These are phyloP conservation scores for Vitis cinerea DNA, from an alignment of 164 flowering plant species.

Conservation along the genomic window DNA sequence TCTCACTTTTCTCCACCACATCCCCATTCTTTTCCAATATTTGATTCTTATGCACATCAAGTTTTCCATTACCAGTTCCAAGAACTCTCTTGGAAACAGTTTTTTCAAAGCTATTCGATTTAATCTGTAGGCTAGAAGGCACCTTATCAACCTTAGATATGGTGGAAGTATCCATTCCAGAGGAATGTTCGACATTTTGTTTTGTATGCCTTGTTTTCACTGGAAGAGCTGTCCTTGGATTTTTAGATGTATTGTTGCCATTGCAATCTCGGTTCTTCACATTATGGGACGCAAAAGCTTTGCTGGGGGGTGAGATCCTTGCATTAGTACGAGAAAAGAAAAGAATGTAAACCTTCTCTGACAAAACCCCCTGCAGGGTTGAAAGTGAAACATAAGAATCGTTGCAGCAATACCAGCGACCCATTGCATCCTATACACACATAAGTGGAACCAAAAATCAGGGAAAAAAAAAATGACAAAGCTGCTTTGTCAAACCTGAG, in stretches of 20 bases:
- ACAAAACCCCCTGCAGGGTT: conserved; percentile 79
- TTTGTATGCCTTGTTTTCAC: conserved; percentile 28
- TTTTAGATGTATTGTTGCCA: conserved; percentile 37
- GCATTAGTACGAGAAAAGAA: conserved; percentile 81
- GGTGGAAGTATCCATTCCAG: conserved; percentile 19
- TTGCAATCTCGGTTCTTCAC: conserved; percentile 39
- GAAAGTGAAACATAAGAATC: conserved; percentile 73
- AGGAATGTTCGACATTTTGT: conserved; percentile 22
- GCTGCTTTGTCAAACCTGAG: neutral
- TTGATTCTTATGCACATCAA: conserved; percentile 28
- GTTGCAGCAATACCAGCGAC: conserved; percentile 96
- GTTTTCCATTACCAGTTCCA: conserved; percentile 41
- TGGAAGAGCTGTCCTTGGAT: conserved; percentile 21
- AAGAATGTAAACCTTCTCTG: conserved; percentile 92
- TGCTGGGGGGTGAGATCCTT: conserved; percentile 38
- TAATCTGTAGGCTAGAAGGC: conserved; percentile 32
- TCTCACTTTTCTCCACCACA: conserved; percentile 19
- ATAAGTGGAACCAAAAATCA: conserved; percentile 1
- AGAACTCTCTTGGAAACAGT: conserved; percentile 32
- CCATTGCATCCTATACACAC: conserved; percentile 67
- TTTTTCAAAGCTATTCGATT: conserved; percentile 33
- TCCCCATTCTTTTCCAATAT: conserved; percentile 23
- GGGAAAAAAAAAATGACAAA: neutral
- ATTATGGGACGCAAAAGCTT: conserved; percentile 42
- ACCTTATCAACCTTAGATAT: conserved; percentile 39